phyloP scores from a whole-genome alignment of 2,329 filamentous ascomycete genomes.

The Paecilomyces formosus region DNA sequence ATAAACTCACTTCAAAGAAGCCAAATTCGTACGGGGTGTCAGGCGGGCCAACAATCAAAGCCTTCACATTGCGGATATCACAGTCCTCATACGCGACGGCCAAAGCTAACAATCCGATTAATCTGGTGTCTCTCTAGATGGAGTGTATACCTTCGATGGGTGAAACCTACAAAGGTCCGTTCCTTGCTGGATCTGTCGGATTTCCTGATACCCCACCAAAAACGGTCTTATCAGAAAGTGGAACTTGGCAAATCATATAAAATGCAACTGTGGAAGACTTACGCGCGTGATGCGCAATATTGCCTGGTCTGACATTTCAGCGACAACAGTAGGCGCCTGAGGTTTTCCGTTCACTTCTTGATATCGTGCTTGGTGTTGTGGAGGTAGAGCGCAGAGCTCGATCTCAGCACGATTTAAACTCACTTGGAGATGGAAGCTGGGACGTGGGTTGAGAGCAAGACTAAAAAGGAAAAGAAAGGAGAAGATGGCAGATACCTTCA shows the following conservation, averaged over 20 bases:
- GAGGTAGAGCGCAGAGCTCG: constrained; percentile 1
- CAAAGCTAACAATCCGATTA: constrained; percentile 51
- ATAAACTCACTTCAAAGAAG: constrained; percentile 73
- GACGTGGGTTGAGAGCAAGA: neutral
- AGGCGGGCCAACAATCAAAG: constrained; percentile 84
- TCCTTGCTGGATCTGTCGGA: constrained; percentile 75
- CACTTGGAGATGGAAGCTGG: neutral
- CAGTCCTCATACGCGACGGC: constrained; percentile 80
- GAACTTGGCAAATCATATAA: neutral
- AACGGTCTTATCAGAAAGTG: constrained; percentile 9
- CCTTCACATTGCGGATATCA: constrained; percentile 81
- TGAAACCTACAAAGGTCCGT: constrained; percentile 67
- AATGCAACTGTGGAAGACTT: constrained; percentile 19
- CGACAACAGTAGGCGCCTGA: neutral
- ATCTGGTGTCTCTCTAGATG: constrained; percentile 3
- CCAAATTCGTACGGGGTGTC: constrained; percentile 96
- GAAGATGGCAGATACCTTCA: neutral
- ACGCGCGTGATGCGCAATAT: constrained; percentile 83
- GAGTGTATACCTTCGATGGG: neutral
- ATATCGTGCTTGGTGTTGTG: constrained; percentile 4
- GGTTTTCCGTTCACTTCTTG: neutral
- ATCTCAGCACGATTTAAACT: neutral
- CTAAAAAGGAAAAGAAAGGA: neutral
- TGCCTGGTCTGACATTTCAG: constrained; percentile 68
- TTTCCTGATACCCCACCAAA: constrained; percentile 51